Conservation (phyloP, 75 land plant species). For the Azolla pinnata region DNA sequence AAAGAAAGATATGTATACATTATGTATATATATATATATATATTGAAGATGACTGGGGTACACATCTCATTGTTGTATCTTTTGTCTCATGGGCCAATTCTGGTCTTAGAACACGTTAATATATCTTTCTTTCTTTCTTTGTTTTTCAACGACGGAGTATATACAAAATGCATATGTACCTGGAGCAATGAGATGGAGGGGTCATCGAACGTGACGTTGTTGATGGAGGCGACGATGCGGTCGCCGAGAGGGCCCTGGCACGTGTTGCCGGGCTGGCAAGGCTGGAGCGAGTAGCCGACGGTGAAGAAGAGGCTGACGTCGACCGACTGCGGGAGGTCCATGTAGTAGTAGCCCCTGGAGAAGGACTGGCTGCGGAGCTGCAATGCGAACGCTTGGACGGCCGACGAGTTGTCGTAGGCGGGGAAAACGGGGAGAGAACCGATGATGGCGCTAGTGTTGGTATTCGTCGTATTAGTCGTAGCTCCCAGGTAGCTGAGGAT, state of each 20-base stretch:
- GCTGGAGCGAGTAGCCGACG: constrained; percentile 15
- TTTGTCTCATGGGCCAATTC: too few relatives aligned
- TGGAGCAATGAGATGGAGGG: constrained; percentile 18
- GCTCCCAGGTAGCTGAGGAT: constrained; percentile 12
- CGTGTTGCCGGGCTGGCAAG: constrained; percentile 8
- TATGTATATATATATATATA: background rate
- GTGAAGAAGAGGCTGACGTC: constrained; percentile 21
- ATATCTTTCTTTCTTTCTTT: too few relatives aligned
- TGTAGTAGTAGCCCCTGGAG: constrained; percentile 13
- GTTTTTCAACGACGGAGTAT: too few relatives aligned
- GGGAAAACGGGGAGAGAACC: constrained; percentile 34
- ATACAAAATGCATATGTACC: too few relatives aligned
- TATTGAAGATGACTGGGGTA: too few relatives aligned
- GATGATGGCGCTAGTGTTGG: constrained; percentile 11
- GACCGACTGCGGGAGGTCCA: constrained; percentile 20
- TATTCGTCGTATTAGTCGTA: background rate
- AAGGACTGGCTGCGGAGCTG: constrained; percentile 23
- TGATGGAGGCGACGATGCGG: constrained; percentile 20
- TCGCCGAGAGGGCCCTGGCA: constrained; percentile 7
- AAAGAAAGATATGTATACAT: too few relatives aligned
- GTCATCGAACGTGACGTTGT: constrained; percentile 27
- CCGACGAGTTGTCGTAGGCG: constrained; percentile 37
- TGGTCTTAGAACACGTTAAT: too few relatives aligned
- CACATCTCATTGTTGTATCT: too few relatives aligned
- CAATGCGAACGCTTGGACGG: constrained; percentile 33